Conservation (phyloP, 164 flowering plant species). For the Amborella trichopoda region DNA sequence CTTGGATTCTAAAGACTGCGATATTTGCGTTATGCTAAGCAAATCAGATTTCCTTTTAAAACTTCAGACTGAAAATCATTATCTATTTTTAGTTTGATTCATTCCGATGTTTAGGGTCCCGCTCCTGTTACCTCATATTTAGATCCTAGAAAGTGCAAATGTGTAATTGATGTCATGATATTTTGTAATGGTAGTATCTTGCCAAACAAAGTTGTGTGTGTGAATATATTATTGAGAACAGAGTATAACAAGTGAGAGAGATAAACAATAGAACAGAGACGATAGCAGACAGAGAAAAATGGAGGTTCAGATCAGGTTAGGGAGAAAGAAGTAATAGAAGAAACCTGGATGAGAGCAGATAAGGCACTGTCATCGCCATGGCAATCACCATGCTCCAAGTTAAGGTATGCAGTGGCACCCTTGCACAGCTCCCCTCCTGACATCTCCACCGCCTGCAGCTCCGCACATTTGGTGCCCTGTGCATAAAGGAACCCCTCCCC, state of each 20-base stretch:
- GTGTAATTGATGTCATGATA: too few species aligned
- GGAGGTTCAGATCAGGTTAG: background rate
- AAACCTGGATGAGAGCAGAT: conserved; percentile 68
- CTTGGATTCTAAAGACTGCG: too few species aligned
- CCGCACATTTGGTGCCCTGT: conserved; percentile 81
- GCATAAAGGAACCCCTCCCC: conserved; percentile 91
- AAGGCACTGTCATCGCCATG: conserved; percentile 66
- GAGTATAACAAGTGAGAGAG: background rate
- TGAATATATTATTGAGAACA: background rate
- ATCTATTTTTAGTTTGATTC: too few species aligned
- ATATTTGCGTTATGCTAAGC: too few species aligned
- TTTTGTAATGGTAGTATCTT: too few species aligned
- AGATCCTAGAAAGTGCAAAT: too few species aligned
- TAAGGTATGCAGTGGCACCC: conserved; percentile 83
- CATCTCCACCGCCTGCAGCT: conserved; percentile 67
- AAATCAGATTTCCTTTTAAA: too few species aligned
- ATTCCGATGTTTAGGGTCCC: too few species aligned
- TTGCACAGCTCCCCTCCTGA: conserved; percentile 34
- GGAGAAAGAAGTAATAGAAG: background rate
- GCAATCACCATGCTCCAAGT: conserved; percentile 91
- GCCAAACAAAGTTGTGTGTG: too few species aligned
- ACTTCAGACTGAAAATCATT: too few species aligned
- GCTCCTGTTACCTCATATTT: too few species aligned
- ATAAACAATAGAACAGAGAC: background rate
- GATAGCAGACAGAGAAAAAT: background rate